phyloP scores from a whole-genome alignment of 768 basidiomycete species.

The Leccinum olivaceopallidum region DNA sequence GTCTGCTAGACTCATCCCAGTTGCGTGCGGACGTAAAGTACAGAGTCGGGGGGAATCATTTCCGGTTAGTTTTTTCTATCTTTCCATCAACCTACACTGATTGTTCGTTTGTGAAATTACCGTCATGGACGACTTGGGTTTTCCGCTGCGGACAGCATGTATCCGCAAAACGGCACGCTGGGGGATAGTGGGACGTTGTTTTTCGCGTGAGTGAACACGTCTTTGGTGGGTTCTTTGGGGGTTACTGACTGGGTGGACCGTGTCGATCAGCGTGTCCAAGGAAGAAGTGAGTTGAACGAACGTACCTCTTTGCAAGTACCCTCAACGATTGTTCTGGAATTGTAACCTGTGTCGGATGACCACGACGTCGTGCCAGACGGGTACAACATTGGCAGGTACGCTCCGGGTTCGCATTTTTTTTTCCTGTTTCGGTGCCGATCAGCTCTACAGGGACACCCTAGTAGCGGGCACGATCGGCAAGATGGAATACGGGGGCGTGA shows the following conservation, averaged over 20 bases:
- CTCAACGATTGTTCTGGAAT: not conserved
- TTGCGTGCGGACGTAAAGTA: too few relatives aligned
- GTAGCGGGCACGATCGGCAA: slow-evolving; percentile 40
- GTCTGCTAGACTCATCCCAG: too few relatives aligned
- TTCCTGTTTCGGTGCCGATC: not conserved
- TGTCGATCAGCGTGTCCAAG: slow-evolving; percentile 42
- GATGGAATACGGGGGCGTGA: slow-evolving; percentile 42
- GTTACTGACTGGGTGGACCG: not conserved
- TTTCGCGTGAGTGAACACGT: slow-evolving; percentile 46
- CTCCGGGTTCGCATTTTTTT: not conserved
- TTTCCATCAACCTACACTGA: not conserved
- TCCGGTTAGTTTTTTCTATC: slow-evolving; percentile 34
- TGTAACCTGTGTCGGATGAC: slow-evolving; percentile 30
- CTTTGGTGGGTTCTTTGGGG: not conserved
- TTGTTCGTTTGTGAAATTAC: too few relatives aligned
- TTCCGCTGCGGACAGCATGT: slow-evolving; percentile 36
- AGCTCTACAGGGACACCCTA: slow-evolving; percentile 36
- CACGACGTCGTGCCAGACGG: slow-evolving; percentile 51
- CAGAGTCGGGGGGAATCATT: slow-evolving; percentile 46
- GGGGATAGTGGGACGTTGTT: slow-evolving; percentile 56
- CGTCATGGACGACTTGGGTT: not conserved
- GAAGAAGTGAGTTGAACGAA: slow-evolving; percentile 37
- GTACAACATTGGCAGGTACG: slow-evolving; percentile 49
- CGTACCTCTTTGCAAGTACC: not conserved
- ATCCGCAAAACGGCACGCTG: slow-evolving; percentile 54